These are phyloP conservation scores for Nectriaceae sp. DNA, from an alignment of 2,329 filamentous ascomycete species.

Conservation along the genomic window DNA sequence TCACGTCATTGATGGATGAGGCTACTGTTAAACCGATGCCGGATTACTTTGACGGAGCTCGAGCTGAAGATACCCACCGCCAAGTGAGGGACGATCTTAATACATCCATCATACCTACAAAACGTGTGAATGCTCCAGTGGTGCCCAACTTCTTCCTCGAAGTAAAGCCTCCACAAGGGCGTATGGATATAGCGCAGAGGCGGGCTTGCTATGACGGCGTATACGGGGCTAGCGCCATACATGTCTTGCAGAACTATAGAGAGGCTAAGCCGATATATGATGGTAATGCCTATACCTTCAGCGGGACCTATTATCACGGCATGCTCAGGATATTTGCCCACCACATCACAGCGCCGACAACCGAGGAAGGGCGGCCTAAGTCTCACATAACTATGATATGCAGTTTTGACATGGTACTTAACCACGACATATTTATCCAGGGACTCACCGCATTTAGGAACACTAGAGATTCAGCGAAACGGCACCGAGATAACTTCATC, in stretches of 20 bases:
- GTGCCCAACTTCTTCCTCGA: constrained; percentile 45
- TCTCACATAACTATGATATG: constrained; percentile 44
- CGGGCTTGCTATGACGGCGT: constrained; percentile 42
- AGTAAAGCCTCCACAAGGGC: constrained; percentile 38
- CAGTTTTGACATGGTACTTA: constrained; percentile 29
- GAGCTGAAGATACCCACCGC: constrained; percentile 25
- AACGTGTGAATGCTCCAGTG: constrained; percentile 30
- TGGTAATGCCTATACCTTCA: constrained; percentile 40
- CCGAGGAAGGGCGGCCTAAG: constrained; percentile 32
- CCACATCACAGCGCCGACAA: constrained; percentile 34
- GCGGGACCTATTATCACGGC: constrained; percentile 39
- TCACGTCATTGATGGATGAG: constrained; percentile 36
- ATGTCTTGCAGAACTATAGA: constrained; percentile 38
- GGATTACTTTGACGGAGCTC: constrained; percentile 34
- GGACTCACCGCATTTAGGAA: constrained; percentile 42
- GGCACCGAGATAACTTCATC: constrained; percentile 39
- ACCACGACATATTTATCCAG: constrained; percentile 31
- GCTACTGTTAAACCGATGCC: constrained; percentile 30
- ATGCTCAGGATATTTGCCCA: constrained; percentile 41
- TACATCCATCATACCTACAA: constrained; percentile 33
- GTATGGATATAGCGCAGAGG: constrained; percentile 28
- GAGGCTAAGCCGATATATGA: constrained; percentile 36
- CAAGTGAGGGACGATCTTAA: constrained; percentile 26
- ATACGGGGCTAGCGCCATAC: constrained; percentile 38
- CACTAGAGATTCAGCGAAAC: constrained; percentile 38